These are phyloP conservation scores for Pugionium dolabratum DNA, from an alignment of 345 rosid genomes.

Conservation along the genomic window DNA sequence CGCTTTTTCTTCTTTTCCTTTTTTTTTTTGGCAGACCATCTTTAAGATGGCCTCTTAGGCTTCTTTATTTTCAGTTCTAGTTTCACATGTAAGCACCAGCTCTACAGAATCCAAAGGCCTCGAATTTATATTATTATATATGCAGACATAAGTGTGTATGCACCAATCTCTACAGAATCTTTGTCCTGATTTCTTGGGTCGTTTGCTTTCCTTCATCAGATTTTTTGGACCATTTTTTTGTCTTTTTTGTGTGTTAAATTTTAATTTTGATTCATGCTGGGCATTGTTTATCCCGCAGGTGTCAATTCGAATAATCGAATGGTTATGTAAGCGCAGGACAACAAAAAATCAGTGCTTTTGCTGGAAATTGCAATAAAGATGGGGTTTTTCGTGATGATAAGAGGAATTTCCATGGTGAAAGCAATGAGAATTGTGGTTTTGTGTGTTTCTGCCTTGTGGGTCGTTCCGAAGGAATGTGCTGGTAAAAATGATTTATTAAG, in stretches of 20 bases:
- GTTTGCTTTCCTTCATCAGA: conserved; percentile 9
- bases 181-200: conserved; percentile 30
- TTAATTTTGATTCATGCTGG: conserved; percentile 7
- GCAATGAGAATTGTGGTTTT: conserved; percentile 42
- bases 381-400: conserved; percentile 40
- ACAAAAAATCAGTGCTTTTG: conserved; percentile 21
- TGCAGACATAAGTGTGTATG: conserved; percentile 9
- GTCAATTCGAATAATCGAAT: conserved; percentile 15
- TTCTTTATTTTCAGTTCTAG: conserved; percentile 15
- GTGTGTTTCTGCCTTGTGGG: conserved; percentile 44
- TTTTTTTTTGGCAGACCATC: conserved; percentile 15
- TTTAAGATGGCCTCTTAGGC: conserved; percentile 19
- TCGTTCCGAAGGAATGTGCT: conserved; percentile 41
- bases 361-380: conserved; percentile 30
- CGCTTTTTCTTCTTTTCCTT: conserved; percentile 4
- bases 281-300: conserved; percentile 32
- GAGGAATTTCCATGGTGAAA: conserved; percentile 22
- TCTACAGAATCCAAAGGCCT: conserved; percentile 21
- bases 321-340: conserved; percentile 15
- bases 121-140: background rate
- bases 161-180: conserved; percentile 31
- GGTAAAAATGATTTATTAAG: conserved; percentile 42
- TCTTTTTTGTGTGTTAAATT: background rate
- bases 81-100: conserved; percentile 32
- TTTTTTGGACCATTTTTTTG: background rate